Base-by-base conservation (phyloP, 352 stramenopile species). In the Lagenidium giganteum region DNA sequence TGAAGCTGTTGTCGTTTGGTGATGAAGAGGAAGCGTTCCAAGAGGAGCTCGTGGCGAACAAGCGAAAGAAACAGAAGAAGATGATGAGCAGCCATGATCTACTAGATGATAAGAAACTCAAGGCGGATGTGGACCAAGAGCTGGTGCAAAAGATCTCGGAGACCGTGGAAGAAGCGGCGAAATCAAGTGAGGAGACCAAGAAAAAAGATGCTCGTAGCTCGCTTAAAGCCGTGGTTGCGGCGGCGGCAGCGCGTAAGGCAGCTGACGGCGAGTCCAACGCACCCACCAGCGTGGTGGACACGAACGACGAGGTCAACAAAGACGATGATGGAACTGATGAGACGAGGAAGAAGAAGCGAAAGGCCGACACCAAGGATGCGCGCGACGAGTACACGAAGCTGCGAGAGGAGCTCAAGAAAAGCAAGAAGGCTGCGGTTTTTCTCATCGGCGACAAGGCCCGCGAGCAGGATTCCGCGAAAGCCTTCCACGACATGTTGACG, bases 1-100 rank as follows among this genome's bases (percentile, higher is more conserved):
- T 91, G 17, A 98, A 97, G 54, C 64, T 98, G 26, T 68, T 98
- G n/a, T 97, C 89, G 38, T 98, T 98, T 66, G 93, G 89, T 17
- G 88, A 97, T 38, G 90, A 97, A 57, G 81, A 97, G 39, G 61
- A 73, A 12, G 70, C 56, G 31, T 76, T 77, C 32, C 53, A 84
- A 38, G 57, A 85, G 27, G 70, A 87, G 24, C 54, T 70, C 22
- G 26, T 39, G 26, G 25, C 17, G 8, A 43, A 25, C 11, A 63
- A 49, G 23, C 33, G 31, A 14, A 60, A 47, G 13, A 88, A 83
- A 35, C 77, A 48, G 37, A 68, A 59, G 40, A 72, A 59, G 43
- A 85, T 84, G 51, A 71, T 81, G 48, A 88, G 81, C 51, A 86
- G 74, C 50, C 75, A 92, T 31, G 74, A 92, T 25, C 41, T 89